A percentile compares a stretch with the other conserved stretches of the same genome.
phyloP scores from a whole-genome alignment of 345 rosid species.

The Cochlearia excelsa region DNA sequence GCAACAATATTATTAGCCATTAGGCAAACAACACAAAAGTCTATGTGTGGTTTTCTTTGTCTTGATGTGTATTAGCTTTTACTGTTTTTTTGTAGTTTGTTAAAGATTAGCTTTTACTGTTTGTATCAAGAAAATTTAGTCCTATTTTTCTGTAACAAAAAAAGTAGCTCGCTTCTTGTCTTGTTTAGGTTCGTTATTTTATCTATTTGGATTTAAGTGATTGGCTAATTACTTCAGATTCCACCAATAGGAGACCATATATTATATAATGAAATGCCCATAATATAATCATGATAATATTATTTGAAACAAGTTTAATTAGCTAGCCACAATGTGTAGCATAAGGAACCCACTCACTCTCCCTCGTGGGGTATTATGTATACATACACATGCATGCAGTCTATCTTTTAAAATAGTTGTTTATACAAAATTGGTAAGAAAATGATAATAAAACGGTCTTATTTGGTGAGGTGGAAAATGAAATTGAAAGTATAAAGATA shows the following conservation, averaged over 20 bases:
- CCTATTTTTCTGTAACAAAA: background rate
- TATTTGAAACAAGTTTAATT: slow-evolving; percentile 16
- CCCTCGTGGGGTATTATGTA: background rate
- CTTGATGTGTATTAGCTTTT: slow-evolving; percentile 21
- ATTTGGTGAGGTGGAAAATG: background rate
- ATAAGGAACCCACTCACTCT: slow-evolving; percentile 27
- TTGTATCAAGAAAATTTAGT: slow-evolving; percentile 6
- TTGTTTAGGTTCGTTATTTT: slow-evolving; percentile 9
- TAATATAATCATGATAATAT: slow-evolving; percentile 10
- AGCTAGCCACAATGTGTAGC: slow-evolving; percentile 8
- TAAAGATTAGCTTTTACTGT: slow-evolving; percentile 5
- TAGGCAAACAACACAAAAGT: slow-evolving; percentile 15
- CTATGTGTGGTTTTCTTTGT: slow-evolving; percentile 19
- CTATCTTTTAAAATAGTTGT: background rate
- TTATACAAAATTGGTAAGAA: background rate
- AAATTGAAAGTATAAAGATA: background rate
- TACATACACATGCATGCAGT: no score
- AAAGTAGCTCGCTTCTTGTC: slow-evolving; percentile 7
- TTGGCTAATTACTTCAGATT: slow-evolving; percentile 27
- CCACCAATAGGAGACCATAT: background rate
- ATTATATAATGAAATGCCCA: slow-evolving; percentile 20
- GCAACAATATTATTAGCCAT: background rate
- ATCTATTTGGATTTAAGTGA: slow-evolving; percentile 25
- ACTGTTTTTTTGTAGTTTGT: background rate
- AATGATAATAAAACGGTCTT: slow-evolving; percentile 22